Conservation (phyloP, 371 early-diverging fungal genomes). For the Syncephalastrum monosporum region DNA sequence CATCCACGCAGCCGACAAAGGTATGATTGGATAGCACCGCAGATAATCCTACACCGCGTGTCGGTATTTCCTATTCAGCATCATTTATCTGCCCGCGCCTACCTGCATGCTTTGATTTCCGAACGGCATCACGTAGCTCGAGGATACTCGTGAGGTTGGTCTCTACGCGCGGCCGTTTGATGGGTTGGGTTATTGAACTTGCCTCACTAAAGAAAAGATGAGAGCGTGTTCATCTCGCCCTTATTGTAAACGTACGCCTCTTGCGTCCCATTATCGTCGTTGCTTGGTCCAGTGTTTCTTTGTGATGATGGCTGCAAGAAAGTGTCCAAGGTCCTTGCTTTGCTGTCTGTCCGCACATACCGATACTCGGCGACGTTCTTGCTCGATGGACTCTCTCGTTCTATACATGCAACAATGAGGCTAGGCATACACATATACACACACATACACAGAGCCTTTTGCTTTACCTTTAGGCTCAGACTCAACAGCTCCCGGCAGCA, state of each 20-base stretch:
- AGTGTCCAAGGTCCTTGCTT: constrained; percentile 65
- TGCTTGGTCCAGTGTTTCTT: constrained; percentile 9
- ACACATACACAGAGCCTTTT: not conserved
- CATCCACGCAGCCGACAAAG: constrained; percentile 90
- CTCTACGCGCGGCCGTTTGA: constrained; percentile 47
- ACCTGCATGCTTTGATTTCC: constrained; percentile 60
- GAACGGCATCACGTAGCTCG: constrained; percentile 72
- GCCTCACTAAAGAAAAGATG: too few relatives aligned
- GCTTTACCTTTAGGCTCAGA: not conserved
- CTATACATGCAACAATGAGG: not conserved
- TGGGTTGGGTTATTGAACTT: too few relatives aligned
- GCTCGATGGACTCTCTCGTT: not conserved
- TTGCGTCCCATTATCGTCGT: constrained; percentile 4
- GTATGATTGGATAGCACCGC: constrained; percentile 74
- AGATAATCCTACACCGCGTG: constrained; percentile 53
- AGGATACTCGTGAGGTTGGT: constrained; percentile 78
- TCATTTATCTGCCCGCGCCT: not conserved
- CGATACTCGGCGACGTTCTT: constrained; percentile 52
- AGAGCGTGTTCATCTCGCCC: too few relatives aligned
- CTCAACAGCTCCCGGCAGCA: constrained; percentile 30
- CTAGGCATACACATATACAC: too few relatives aligned
- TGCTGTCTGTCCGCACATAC: constrained; percentile 80
- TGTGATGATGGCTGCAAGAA: constrained; percentile 31
- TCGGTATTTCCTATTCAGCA: too few relatives aligned
- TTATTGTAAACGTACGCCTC: not conserved